Evolutionary conservation across 352 stramenopile genomes (phyloP).

Genomic region (Pythium phragmitis): DNA sequence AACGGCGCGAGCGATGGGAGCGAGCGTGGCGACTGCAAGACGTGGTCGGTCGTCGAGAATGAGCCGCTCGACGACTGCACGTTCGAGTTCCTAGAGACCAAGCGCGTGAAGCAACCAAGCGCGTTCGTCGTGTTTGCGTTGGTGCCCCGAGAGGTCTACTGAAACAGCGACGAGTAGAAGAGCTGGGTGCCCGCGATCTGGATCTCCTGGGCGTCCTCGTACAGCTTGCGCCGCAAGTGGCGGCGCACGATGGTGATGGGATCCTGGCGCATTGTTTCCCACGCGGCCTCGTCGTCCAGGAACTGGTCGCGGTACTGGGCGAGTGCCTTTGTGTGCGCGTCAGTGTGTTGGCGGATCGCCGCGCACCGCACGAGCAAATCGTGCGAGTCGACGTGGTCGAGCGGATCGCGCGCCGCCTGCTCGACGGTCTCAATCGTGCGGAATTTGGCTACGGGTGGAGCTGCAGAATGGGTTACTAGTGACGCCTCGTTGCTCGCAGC

Average conservation of each 20-base stretch:
- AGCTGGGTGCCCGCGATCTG: slow-evolving; percentile 64
- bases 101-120: slow-evolving; percentile 69
- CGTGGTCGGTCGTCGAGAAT: slow-evolving; percentile 35
- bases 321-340: slow-evolving; percentile 44
- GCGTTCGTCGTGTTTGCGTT: slow-evolving; percentile 29
- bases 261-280: slow-evolving; percentile 67
- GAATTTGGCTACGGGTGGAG: slow-evolving; percentile 9
- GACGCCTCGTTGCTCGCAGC: neutral
- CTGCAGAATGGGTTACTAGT: neutral
- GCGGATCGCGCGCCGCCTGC: slow-evolving; percentile 39
- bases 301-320: slow-evolving; percentile 50
- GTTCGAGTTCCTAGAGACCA: slow-evolving; percentile 64
- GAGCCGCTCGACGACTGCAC: slow-evolving; percentile 37
- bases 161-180: slow-evolving; percentile 64
- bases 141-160: slow-evolving; percentile 15
- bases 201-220: slow-evolving; percentile 59
- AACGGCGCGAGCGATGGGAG: neutral
- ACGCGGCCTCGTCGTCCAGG: slow-evolving; percentile 52
- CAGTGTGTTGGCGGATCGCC: slow-evolving; percentile 57
- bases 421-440: slow-evolving; percentile 68
- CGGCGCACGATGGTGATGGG: slow-evolving; percentile 63
- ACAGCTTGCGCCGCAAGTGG: slow-evolving; percentile 52
- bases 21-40: neutral
- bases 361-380: slow-evolving; percentile 67
- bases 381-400: slow-evolving; percentile 63